Conservation (phyloP, 2,329 filamentous ascomycete species). For the Neonectria hederae region DNA sequence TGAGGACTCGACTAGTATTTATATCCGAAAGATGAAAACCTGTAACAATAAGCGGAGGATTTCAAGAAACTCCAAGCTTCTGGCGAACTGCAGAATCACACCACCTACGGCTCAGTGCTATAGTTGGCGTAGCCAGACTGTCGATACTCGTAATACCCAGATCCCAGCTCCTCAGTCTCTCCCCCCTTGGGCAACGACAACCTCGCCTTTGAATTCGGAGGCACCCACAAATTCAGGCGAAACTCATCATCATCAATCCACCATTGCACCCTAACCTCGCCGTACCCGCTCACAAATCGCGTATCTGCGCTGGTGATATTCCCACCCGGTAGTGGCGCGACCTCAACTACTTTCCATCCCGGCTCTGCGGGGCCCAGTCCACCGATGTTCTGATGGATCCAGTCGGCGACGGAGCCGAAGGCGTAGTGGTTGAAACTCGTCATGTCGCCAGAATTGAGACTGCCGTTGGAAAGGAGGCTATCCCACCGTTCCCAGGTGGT, state of each 20-base stretch:
- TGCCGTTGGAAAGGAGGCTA: slow-evolving; percentile 54
- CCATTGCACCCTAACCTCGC: slow-evolving; percentile 9
- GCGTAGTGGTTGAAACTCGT: slow-evolving; percentile 62
- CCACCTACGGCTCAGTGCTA: not conserved
- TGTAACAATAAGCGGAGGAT: not conserved
- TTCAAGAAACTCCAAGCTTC: not conserved
- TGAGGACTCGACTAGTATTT: too few relatives aligned
- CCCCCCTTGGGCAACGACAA: slow-evolving; percentile 9
- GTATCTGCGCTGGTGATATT: slow-evolving; percentile 18
- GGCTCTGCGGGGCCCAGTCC: slow-evolving; percentile 52
- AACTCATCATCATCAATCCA: slow-evolving; percentile 5
- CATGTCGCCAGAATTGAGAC: slow-evolving; percentile 57
- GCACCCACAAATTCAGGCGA: slow-evolving; percentile 16
- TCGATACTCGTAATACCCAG: slow-evolving; percentile 18
- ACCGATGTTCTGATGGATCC: slow-evolving; percentile 56
- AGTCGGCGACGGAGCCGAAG: slow-evolving; percentile 58
- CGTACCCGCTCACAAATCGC: slow-evolving; percentile 14
- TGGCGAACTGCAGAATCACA: not conserved
- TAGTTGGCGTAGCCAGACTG: slow-evolving; percentile 10
- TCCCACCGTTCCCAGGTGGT: slow-evolving; percentile 64
- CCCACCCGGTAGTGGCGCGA: slow-evolving; percentile 49
- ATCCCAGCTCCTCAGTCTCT: slow-evolving; percentile 8
- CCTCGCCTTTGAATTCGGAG: slow-evolving; percentile 11
- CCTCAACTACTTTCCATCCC: slow-evolving; percentile 51
- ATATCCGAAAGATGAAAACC: not conserved